phyloP scores from a whole-genome alignment of 495 filamentous ascomycete genomes.

The Halenospora varia region DNA sequence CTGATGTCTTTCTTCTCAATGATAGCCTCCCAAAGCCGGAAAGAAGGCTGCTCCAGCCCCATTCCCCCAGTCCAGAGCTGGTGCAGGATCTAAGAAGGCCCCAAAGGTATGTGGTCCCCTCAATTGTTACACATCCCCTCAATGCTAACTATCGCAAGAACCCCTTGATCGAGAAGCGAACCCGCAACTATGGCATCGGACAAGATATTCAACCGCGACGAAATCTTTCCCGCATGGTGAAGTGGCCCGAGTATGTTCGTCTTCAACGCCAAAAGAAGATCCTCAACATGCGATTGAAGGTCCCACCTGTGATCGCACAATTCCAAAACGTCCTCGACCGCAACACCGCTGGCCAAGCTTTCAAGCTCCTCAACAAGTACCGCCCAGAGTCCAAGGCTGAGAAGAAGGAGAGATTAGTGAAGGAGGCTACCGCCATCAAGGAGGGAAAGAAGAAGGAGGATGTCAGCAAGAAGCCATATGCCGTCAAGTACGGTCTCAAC shows the following conservation, averaged over 20 bases:
- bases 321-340: slow-evolving; percentile 97
- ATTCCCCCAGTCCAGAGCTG: slow-evolving; percentile 91
- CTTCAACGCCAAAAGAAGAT: slow-evolving; percentile 99
- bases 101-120: slow-evolving; percentile 71
- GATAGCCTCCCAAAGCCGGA: slow-evolving; percentile 96
- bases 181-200: slow-evolving; percentile 98
- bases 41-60: slow-evolving; percentile 95
- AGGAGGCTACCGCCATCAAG: slow-evolving; percentile 94
- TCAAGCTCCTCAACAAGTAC: slow-evolving; percentile 99
- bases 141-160: slow-evolving; percentile 59
- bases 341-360: slow-evolving; percentile 92
- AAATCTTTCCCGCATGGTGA: slow-evolving; percentile 98
- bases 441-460: slow-evolving; percentile 99
- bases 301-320: slow-evolving; percentile 95
- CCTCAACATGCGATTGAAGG: slow-evolving; percentile 96
- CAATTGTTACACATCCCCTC: neutral
- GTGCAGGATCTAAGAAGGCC: slow-evolving; percentile 76
- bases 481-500: slow-evolving; percentile 99
- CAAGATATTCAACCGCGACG: slow-evolving; percentile 97
- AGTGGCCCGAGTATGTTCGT: slow-evolving; percentile 98
- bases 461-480: slow-evolving; percentile 98
- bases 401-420: slow-evolving; percentile 98
- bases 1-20: slow-evolving; percentile 99
- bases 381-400: slow-evolving; percentile 97
- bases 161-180: slow-evolving; percentile 96